phyloP scores from a whole-genome alignment of 2,329 filamentous ascomycete species.

The Exophiala bonariae region DNA sequence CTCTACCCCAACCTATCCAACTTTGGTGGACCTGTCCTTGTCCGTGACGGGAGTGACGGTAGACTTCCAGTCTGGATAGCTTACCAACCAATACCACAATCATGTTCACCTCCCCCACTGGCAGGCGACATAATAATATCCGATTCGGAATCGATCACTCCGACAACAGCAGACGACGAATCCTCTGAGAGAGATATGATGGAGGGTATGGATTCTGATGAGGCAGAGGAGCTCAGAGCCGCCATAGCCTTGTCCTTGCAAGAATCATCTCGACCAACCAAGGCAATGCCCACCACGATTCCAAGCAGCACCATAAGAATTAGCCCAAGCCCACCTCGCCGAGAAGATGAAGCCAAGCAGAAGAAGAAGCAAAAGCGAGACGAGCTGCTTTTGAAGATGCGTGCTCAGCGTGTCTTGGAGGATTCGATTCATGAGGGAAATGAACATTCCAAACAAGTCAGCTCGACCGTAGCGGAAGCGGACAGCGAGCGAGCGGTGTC shows the following conservation, averaged over 20 bases:
- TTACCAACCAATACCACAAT: background rate
- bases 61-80: too few relatives aligned
- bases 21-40: too few relatives aligned
- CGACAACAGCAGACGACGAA: background rate
- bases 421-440: too few relatives aligned
- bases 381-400: too few relatives aligned
- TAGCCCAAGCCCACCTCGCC: background rate
- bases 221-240: slow-evolving; percentile 37
- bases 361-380: background rate
- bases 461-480: background rate
- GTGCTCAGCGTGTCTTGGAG: too few relatives aligned
- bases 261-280: too few relatives aligned
- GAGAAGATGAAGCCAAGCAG: background rate
- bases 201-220: slow-evolving; percentile 9
- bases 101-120: too few relatives aligned
- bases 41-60: too few relatives aligned
- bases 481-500: background rate
- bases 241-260: slow-evolving; percentile 33
- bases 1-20: too few relatives aligned
- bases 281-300: background rate
- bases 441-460: too few relatives aligned
- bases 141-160: background rate
- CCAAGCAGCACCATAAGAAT: background rate
- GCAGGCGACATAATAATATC: background rate
- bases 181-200: background rate